A percentile compares a stretch with the other conserved stretches of the same genome.
phyloP scores from a whole-genome alignment of 495 filamentous ascomycete species.

The Aspergillus ostianus region DNA sequence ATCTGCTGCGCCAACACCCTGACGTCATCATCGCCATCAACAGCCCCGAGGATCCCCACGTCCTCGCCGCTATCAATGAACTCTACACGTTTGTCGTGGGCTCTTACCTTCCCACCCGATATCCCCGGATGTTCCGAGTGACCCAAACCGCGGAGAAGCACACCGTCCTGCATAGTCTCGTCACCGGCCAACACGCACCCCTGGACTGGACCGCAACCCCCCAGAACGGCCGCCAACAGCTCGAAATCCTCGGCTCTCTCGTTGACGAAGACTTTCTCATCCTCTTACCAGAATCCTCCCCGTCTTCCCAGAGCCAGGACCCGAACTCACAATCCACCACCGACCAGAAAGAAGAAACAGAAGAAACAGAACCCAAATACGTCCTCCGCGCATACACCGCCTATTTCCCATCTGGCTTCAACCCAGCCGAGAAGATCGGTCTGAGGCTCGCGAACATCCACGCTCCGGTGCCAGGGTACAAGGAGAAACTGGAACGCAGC shows the following conservation, averaged over 20 bases:
- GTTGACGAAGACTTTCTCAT: slow-evolving; percentile 79
- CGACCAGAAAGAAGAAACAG: too few species aligned
- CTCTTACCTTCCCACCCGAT: slow-evolving; percentile 63
- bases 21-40: slow-evolving; percentile 42
- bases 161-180: slow-evolving; percentile 10
- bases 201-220: background rate
- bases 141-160: background rate
- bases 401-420: slow-evolving; percentile 74
- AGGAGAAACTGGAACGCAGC: slow-evolving; percentile 64
- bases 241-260: slow-evolving; percentile 54
- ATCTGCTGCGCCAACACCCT: slow-evolving; percentile 45
- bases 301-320: background rate
- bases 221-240: slow-evolving; percentile 10
- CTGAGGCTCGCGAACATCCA: slow-evolving; percentile 66
- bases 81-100: slow-evolving; percentile 61
- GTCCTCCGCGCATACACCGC: slow-evolving; percentile 64
- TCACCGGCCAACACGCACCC: slow-evolving; percentile 3
- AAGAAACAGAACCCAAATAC: slow-evolving; percentile 40
- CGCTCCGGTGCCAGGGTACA: slow-evolving; percentile 65
- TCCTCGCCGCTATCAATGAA: slow-evolving; percentile 54
- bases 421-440: slow-evolving; percentile 62
- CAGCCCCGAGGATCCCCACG: slow-evolving; percentile 23
- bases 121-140: slow-evolving; percentile 57
- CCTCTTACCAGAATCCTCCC: slow-evolving; percentile 51
- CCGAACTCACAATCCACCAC: background rate